phyloP scores from a whole-genome alignment of 306 rosid genomes.

The Comarum palustre region DNA sequence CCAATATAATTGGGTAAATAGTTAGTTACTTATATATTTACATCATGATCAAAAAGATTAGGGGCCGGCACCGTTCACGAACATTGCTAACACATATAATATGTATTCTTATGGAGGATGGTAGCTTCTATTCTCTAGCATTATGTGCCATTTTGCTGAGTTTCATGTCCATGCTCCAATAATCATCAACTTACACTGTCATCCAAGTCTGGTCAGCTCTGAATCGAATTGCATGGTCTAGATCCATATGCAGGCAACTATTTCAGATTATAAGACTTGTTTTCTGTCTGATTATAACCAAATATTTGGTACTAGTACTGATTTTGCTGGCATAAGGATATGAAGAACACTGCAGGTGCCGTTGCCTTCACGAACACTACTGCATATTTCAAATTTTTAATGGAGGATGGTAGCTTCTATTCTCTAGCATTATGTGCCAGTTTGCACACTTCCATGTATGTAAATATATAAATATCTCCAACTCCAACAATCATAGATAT shows the following conservation, averaged over 20 bases:
- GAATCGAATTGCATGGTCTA: neutral
- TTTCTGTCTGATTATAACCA: neutral
- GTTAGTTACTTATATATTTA: neutral
- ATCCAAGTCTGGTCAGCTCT: slow-evolving; percentile 3
- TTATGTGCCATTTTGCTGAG: neutral
- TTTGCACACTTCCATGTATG: slow-evolving; percentile 4
- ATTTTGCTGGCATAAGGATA: neutral
- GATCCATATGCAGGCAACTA: neutral
- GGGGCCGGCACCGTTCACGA: slow-evolving; percentile 11
- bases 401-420: slow-evolving; percentile 16
- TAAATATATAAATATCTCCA: neutral
- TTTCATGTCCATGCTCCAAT: slow-evolving; percentile 2
- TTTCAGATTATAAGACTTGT: neutral
- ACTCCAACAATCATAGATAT: slow-evolving; percentile 3
- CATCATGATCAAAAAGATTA: neutral
- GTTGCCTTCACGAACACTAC: slow-evolving; percentile 77
- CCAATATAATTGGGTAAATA: neutral
- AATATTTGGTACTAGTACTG: neutral
- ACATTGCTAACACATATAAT: neutral
- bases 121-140: slow-evolving; percentile 18
- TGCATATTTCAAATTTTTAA: neutral
- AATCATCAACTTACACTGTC: neutral
- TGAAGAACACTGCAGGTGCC: slow-evolving; percentile 37
- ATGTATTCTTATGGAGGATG: slow-evolving; percentile 30
- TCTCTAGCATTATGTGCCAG: slow-evolving; percentile 9